Evolutionary conservation across 345 rosid species (phyloP).

Genomic region (Populus davidiana): DNA sequence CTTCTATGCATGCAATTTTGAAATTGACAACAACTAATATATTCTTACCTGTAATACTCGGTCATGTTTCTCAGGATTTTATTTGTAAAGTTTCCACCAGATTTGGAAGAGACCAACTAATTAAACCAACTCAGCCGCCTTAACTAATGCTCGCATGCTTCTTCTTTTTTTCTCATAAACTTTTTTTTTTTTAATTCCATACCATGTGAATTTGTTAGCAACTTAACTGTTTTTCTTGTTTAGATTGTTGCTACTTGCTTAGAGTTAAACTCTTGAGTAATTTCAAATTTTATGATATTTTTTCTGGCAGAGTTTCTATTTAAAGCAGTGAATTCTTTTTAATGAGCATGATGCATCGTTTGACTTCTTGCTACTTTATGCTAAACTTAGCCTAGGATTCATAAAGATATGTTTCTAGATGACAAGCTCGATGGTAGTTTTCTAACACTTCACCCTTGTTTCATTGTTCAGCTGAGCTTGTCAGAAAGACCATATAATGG

Average conservation of each 20-base stretch:
- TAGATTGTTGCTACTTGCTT: neutral
- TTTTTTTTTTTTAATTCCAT: neutral
- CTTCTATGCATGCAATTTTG: too few species aligned
- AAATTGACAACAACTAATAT: neutral
- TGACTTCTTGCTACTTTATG: conserved; percentile 10
- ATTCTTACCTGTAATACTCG: neutral
- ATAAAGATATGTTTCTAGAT: conserved; percentile 7
- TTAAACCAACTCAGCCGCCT: neutral
- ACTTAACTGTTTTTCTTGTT: neutral
- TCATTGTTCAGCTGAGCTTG: conserved; percentile 40
- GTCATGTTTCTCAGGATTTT: neutral
- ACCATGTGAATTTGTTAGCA: neutral
- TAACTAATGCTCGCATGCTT: neutral
- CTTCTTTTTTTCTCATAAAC: neutral
- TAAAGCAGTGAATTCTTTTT: neutral
- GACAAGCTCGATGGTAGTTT: conserved; percentile 2
- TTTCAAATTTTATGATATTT: neutral
- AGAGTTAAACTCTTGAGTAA: neutral
- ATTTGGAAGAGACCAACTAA: neutral
- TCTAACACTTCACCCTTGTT: conserved; percentile 10
- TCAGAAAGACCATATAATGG: conserved; percentile 28
- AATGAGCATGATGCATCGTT: neutral
- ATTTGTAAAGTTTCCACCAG: neutral
- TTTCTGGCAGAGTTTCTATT: neutral
- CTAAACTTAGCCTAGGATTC: conserved; percentile 5